Evolutionary conservation across 495 filamentous ascomycete species (phyloP), one percentile per base, ranked within the genome.

Genomic region (Xylaria cubensis): DNA sequence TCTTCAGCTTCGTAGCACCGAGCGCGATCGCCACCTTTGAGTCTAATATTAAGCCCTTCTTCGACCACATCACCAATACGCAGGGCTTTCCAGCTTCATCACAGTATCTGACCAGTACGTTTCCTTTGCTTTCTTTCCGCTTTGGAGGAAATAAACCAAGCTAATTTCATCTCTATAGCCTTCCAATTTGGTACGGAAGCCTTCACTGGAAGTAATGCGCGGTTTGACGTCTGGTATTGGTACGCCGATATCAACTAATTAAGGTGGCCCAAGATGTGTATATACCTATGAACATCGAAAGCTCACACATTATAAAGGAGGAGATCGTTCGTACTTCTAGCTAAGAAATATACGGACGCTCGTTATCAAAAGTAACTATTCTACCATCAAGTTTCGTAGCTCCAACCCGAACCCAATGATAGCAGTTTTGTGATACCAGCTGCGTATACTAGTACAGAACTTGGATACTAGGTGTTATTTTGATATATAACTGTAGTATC

Each of bases 1-100:
- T 92, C 13, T 91, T 87, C 82, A 87, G 84, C 79, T 91, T 91
- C 69, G 88, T 90, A 9, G 85, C 88, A 15, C 69, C 75, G 32
- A 82, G 73, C 42, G 78, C 79, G 19, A 63, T 79, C 21, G 84
- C 79, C 5, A 82, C 61, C 77, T 92, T 89, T 78, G 84, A 80
- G 10, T 88, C 84, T 13, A 86, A 92, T 75, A 34, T 91, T 68
- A 77, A 83, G 63, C 74, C 82, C 4, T 92, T 92, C 79, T 84
- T 89, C 75, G 84, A 77, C 36, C 90, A 91, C 75, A 77, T 92
- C 58, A 81, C 82, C 69, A 71, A 76, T 4, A 82, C 84, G 70
- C 79, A 88, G 74, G 84, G 85, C 0, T 61, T 90, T 61, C 79
- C 83, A 34, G 79, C 80, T 34, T 85, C 79, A 70, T 79, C 87